Conservation (phyloP, 2,329 filamentous ascomycete species). For the Trichoderma semiorbis region DNA sequence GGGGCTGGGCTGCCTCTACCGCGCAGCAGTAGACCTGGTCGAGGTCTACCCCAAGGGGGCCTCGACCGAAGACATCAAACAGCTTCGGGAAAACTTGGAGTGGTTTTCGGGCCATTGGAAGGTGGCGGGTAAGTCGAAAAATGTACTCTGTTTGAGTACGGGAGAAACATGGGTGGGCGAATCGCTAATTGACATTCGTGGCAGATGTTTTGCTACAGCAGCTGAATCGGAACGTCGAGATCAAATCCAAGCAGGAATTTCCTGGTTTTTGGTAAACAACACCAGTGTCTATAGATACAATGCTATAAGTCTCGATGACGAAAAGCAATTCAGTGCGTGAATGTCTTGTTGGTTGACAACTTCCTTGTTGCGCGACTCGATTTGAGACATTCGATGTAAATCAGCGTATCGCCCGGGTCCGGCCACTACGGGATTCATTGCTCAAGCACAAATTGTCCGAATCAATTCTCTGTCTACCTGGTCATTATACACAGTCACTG, state of each 20-base stretch:
- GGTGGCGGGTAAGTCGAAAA: not conserved
- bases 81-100: not conserved
- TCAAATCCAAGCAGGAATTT: not conserved
- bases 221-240: not conserved
- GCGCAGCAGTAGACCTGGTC: conserved; percentile 1
- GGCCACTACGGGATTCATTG: too few relatives aligned
- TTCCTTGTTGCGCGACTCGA: not conserved
- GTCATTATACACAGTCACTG: too few relatives aligned
- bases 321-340: not conserved
- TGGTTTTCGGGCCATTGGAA: conserved; percentile 1
- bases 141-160: not conserved
- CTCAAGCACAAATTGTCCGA: too few relatives aligned
- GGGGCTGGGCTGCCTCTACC: conserved; percentile 1
- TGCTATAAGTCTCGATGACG: not conserved
- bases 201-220: not conserved
- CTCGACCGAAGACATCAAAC: not conserved
- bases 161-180: not conserved
- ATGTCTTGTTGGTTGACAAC: not conserved
- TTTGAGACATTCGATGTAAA: not conserved
- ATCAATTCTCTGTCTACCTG: too few relatives aligned
- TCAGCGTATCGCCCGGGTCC: not conserved
- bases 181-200: not conserved
- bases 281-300: not conserved
- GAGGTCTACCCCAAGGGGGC: not conserved
- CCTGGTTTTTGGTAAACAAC: not conserved